Evolutionary conservation across 2,329 filamentous ascomycete genomes (phyloP).

Genomic region (Sporothrix brunneoviolacea): DNA sequence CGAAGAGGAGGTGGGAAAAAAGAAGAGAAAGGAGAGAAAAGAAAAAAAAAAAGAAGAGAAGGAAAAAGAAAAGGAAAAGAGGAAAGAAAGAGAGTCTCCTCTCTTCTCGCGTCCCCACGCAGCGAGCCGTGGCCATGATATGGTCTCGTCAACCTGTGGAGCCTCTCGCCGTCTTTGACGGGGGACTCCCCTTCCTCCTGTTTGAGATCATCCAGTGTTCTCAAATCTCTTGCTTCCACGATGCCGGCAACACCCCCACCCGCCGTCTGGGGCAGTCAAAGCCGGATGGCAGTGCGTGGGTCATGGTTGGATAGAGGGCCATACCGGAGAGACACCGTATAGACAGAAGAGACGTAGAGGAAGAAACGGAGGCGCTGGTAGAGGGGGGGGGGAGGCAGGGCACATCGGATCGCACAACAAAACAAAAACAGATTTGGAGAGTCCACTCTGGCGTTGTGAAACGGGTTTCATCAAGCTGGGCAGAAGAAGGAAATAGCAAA

Average conservation of each 20-base stretch:
- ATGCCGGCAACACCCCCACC: constrained; percentile 11
- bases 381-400: background rate
- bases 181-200: background rate
- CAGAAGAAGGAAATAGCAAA: background rate
- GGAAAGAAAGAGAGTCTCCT: background rate
- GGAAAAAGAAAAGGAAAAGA: background rate
- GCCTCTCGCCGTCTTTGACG: background rate
- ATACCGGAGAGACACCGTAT: background rate
- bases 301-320: background rate
- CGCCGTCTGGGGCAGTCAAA: background rate
- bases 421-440: background rate
- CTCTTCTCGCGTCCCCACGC: too few relatives aligned
- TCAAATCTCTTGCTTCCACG: background rate
- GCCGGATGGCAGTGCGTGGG: background rate
- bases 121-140: background rate
- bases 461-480: constrained; percentile 7
- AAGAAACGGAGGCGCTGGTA: too few relatives aligned
- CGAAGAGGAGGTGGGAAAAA: background rate
- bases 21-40: background rate
- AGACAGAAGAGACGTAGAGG: background rate
- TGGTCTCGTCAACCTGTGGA: background rate
- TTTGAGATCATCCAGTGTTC: background rate
- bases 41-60: background rate
- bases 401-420: background rate
- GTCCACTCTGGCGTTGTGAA: constrained; percentile 6